phyloP scores from a whole-genome alignment of 345 rosid species.

The Brassica cretica region DNA sequence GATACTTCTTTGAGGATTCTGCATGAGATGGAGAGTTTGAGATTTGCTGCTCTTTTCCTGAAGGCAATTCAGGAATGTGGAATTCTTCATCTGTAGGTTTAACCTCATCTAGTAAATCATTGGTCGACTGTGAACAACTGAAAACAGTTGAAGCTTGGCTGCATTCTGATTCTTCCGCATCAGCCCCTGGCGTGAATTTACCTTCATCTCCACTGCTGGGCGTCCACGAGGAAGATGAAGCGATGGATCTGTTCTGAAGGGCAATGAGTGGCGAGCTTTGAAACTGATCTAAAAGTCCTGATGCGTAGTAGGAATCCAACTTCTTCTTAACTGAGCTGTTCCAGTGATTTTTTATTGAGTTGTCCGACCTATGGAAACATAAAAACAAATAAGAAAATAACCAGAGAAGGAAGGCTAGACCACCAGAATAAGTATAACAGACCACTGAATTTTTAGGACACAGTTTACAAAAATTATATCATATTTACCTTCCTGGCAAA shows the following conservation, averaged over 20 bases:
- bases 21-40: constrained; percentile 61
- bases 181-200: constrained; percentile 50
- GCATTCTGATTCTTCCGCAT: constrained; percentile 84
- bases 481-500: constrained; percentile 91
- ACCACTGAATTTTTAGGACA: constrained; percentile 1
- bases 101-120: constrained; percentile 50
- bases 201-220: constrained; percentile 73
- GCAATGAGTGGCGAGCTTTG: constrained; percentile 60
- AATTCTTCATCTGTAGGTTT: constrained; percentile 50
- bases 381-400: constrained; percentile 28
- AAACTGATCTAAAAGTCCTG: constrained; percentile 83
- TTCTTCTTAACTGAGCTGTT: constrained; percentile 99
- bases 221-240: constrained; percentile 64
- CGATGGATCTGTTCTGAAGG: constrained; percentile 54
- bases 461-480: neutral
- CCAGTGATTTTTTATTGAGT: constrained; percentile 98
- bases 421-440: neutral
- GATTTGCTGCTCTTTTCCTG: constrained; percentile 53
- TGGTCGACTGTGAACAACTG: constrained; percentile 65
- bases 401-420: constrained; percentile 14
- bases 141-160: constrained; percentile 69
- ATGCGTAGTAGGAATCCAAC: constrained; percentile 83
- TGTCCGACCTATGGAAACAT: constrained; percentile 84
- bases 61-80: constrained; percentile 49
- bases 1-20: constrained; percentile 56